Percentiles rank a stretch among this genome's conserved stretches.
Evolutionary conservation across 2,329 filamentous ascomycete species (phyloP).

Genomic region (Exophiala bonariae): DNA sequence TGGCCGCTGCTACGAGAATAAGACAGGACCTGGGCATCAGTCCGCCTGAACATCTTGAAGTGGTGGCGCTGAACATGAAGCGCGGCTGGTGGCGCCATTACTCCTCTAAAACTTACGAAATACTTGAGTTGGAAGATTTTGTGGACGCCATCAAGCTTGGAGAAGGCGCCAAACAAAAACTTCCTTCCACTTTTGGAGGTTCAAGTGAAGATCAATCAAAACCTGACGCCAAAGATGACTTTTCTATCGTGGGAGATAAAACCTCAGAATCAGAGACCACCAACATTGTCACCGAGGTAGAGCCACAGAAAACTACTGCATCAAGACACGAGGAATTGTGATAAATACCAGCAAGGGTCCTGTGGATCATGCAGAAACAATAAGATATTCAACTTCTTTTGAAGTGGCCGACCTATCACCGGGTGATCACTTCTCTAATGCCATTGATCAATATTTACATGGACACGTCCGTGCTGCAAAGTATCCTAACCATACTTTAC

Average conservation of each 20-base stretch:
- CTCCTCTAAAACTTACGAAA: slow-evolving; percentile 53
- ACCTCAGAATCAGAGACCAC: not conserved
- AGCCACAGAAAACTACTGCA: slow-evolving; percentile 8
- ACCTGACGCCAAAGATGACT: slow-evolving; percentile 10
- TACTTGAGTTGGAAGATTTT: slow-evolving; percentile 73
- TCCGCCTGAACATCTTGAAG: slow-evolving; percentile 57
- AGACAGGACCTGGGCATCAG: slow-evolving; percentile 64
- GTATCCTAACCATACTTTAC: too few relatives aligned
- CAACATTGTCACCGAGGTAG: slow-evolving; percentile 6
- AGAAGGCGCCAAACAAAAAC: slow-evolving; percentile 75
- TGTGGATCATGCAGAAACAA: not conserved
- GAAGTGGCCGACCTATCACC: too few relatives aligned
- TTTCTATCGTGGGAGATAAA: slow-evolving; percentile 2
- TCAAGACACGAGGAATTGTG: slow-evolving; percentile 23
- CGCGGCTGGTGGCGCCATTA: slow-evolving; percentile 84
- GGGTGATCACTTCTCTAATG: too few relatives aligned
- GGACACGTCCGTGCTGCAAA: too few relatives aligned
- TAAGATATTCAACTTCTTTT: too few relatives aligned
- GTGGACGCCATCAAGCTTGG: slow-evolving; percentile 89
- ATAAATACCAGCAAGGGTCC: not conserved
- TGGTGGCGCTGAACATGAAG: slow-evolving; percentile 82
- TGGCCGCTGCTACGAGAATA: slow-evolving; percentile 57
- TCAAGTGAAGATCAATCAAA: slow-evolving; percentile 11
- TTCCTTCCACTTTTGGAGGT: slow-evolving; percentile 62
- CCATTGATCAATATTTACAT: too few relatives aligned